Conservation (phyloP, 2,329 filamentous ascomycete genomes). For the Pseudomassariella vexata region DNA sequence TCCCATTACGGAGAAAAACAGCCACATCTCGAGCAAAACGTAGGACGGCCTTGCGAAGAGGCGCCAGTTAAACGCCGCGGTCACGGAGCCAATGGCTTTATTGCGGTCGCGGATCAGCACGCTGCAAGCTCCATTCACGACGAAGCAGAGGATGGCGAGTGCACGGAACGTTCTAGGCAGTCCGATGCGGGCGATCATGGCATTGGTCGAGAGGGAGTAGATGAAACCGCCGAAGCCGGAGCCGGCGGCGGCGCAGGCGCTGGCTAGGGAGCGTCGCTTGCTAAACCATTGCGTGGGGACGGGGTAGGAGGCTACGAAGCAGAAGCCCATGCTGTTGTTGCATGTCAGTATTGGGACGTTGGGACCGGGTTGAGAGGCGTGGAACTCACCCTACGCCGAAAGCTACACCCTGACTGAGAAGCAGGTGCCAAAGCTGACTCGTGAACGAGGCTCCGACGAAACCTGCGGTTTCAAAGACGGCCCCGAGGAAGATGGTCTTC, state of each 20-base stretch:
- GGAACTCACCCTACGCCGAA: slow-evolving; percentile 59
- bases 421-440: slow-evolving; percentile 65
- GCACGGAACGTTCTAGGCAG: slow-evolving; percentile 53
- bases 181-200: slow-evolving; percentile 60
- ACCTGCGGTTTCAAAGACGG: slow-evolving; percentile 51
- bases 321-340: slow-evolving; percentile 55
- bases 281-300: slow-evolving; percentile 72
- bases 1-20: slow-evolving; percentile 65
- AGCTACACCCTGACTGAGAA: slow-evolving; percentile 67
- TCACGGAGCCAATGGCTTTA: slow-evolving; percentile 60
- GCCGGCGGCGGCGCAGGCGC: slow-evolving; percentile 62
- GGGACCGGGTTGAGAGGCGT: not conserved
- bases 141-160: slow-evolving; percentile 37
- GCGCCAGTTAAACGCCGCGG: slow-evolving; percentile 58
- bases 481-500: slow-evolving; percentile 57
- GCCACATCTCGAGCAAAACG: slow-evolving; percentile 59
- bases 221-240: slow-evolving; percentile 68
- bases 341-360: no score
- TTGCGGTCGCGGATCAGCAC: slow-evolving; percentile 67
- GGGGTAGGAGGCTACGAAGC: slow-evolving; percentile 64
- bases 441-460: slow-evolving; percentile 69
- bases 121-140: slow-evolving; percentile 50
- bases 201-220: slow-evolving; percentile 62
- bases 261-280: slow-evolving; percentile 62
- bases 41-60: slow-evolving; percentile 61